A percentile compares a stretch with the other conserved stretches of the same genome.
These are phyloP conservation scores for Leishmania amazonensis DNA, from an alignment of 208 protist genomes.

Conservation along the genomic window DNA sequence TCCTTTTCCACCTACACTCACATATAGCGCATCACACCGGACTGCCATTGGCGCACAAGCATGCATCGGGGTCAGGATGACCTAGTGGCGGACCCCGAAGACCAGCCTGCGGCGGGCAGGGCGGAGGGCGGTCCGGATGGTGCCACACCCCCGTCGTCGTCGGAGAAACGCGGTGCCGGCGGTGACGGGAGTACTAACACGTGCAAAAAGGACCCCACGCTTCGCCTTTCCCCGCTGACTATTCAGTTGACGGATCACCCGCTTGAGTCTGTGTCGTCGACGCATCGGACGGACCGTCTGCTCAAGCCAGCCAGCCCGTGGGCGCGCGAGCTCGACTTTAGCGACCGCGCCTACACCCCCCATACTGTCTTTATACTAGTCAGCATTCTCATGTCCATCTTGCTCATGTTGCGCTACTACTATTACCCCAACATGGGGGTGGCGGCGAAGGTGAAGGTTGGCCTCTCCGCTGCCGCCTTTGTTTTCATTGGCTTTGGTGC, in stretches of 20 bases:
- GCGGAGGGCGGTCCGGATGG: background rate
- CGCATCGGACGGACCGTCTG: constrained; percentile 17
- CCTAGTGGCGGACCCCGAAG: background rate
- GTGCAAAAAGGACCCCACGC: background rate
- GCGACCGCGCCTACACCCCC: constrained; percentile 58
- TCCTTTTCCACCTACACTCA: background rate
- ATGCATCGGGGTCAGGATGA: background rate
- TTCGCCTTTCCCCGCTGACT: background rate
- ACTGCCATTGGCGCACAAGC: background rate
- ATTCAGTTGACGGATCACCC: constrained; percentile 6
- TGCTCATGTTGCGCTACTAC: constrained; percentile 69
- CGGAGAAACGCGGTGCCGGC: background rate
- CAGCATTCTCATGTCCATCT: constrained; percentile 41
- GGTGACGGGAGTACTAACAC: background rate
- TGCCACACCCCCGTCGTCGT: background rate
- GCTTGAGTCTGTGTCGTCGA: constrained; percentile 27
- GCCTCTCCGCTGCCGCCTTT: constrained; percentile 61
- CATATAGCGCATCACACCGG: background rate
- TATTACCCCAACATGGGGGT: constrained; percentile 49
- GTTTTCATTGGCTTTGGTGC: constrained; percentile 91
- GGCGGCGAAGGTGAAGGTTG: constrained; percentile 63
- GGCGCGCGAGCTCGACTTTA: constrained; percentile 58
- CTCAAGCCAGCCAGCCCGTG: constrained; percentile 49
- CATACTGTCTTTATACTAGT: constrained; percentile 68
- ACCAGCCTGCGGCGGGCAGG: background rate